These are phyloP conservation scores for Saccharum spontaneum DNA, from an alignment of 176 grass and related monocot genomes.

Conservation along the genomic window DNA sequence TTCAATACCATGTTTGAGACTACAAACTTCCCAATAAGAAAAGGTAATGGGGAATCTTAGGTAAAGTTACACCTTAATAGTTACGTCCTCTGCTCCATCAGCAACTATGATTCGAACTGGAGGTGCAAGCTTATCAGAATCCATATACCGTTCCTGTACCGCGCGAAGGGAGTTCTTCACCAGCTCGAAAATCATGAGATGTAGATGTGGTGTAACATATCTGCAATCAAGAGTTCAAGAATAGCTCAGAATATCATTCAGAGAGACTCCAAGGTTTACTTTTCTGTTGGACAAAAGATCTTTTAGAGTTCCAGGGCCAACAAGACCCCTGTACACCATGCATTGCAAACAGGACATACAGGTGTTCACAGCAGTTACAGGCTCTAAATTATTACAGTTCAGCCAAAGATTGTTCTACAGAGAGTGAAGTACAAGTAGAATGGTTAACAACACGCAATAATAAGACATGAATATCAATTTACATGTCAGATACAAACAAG, in stretches of 20 bases:
- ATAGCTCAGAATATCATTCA: constrained; percentile 14
- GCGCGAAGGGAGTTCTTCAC: constrained; percentile 95
- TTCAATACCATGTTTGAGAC: not conserved
- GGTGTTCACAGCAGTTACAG: not conserved
- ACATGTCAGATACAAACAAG: not conserved
- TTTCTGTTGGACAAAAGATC: not conserved
- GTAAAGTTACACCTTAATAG: constrained; percentile 74
- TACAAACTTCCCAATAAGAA: not conserved
- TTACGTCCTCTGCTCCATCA: constrained; percentile 92
- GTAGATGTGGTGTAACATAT: constrained; percentile 86
- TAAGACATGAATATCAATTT: not conserved
- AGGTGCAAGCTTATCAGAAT: constrained; percentile 80
- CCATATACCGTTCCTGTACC: constrained; percentile 87
- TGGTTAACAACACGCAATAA: not conserved
- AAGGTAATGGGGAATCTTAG: not conserved
- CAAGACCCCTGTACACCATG: not conserved
- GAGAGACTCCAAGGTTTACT: not conserved
- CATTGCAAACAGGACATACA: not conserved
- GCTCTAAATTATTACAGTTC: not conserved
- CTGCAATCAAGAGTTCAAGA: constrained; percentile 39
- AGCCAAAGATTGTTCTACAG: not conserved
- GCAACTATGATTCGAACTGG: constrained; percentile 92
- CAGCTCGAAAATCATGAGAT: constrained; percentile 94
- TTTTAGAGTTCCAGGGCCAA: not conserved
- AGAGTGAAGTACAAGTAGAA: not conserved